Evolutionary conservation across 2,329 filamentous ascomycete species (phyloP).

Genomic region (Fusarium cyanostomum): DNA sequence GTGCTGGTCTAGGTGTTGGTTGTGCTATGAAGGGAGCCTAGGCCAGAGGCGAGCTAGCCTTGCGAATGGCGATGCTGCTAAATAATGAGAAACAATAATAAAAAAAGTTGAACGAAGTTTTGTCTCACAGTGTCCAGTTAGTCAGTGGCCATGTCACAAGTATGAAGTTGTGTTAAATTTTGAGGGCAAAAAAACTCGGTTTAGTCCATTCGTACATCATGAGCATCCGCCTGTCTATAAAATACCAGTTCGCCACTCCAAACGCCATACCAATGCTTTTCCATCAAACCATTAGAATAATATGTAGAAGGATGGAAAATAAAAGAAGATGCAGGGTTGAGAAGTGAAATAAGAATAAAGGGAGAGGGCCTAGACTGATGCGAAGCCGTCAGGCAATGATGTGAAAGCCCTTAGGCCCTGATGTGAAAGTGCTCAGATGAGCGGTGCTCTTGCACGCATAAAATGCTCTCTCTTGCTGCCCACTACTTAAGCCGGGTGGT

Average conservation of each 20-base stretch:
- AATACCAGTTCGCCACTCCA: background rate
- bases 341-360: background rate
- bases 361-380: background rate
- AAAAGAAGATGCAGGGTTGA: no score
- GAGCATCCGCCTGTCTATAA: no score
- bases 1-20: slow-evolving; percentile 17
- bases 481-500: background rate
- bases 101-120: slow-evolving; percentile 11
- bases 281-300: background rate
- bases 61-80: slow-evolving; percentile 29
- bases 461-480: no score
- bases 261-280: background rate
- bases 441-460: no score
- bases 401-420: background rate
- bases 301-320: background rate
- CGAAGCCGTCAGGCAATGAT: background rate
- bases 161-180: background rate
- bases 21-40: slow-evolving; percentile 10
- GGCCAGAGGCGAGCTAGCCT: slow-evolving; percentile 22
- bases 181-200: no score
- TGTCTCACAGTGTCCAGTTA: background rate
- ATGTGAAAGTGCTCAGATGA: background rate
- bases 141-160: background rate
- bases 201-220: no score
- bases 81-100: slow-evolving; percentile 16